A percentile compares a stretch with the other conserved stretches of the same genome.
phyloP scores from a whole-genome alignment of 148 eudicot species.

The Heliamphora exappendiculata region DNA sequence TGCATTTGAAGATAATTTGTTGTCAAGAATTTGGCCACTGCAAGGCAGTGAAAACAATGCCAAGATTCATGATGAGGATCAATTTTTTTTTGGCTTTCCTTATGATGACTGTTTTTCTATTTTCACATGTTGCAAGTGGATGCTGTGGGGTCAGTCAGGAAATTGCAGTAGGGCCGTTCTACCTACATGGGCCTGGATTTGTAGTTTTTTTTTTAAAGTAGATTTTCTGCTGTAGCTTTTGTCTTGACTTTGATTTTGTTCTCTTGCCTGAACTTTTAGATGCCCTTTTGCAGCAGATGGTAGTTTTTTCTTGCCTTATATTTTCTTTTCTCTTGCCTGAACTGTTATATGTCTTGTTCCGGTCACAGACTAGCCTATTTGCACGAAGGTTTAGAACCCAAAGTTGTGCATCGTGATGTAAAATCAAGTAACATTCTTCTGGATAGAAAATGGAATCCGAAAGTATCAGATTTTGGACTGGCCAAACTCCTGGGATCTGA shows the following conservation, averaged over 20 bases:
- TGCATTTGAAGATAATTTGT: neutral
- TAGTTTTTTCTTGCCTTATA: neutral
- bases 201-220: neutral
- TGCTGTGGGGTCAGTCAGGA: too few species aligned
- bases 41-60: too few species aligned
- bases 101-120: neutral
- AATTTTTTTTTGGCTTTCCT: neutral
- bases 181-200: too few species aligned
- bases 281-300: neutral
- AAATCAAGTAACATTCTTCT: constrained; percentile 93
- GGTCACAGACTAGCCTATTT: constrained; percentile 69
- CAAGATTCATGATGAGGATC: neutral
- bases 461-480: constrained; percentile 93
- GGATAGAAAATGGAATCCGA: constrained; percentile 75
- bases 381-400: constrained; percentile 96
- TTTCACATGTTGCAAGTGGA: too few species aligned
- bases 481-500: constrained; percentile 90
- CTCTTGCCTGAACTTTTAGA: neutral
- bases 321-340: neutral
- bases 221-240: neutral
- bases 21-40: neutral
- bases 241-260: neutral
- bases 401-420: constrained; percentile 96
- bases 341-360: neutral
- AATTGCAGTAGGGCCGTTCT: too few species aligned